These are phyloP conservation scores for Xylaria arbuscula DNA, from an alignment of 2,329 filamentous ascomycete species.

Conservation along the genomic window DNA sequence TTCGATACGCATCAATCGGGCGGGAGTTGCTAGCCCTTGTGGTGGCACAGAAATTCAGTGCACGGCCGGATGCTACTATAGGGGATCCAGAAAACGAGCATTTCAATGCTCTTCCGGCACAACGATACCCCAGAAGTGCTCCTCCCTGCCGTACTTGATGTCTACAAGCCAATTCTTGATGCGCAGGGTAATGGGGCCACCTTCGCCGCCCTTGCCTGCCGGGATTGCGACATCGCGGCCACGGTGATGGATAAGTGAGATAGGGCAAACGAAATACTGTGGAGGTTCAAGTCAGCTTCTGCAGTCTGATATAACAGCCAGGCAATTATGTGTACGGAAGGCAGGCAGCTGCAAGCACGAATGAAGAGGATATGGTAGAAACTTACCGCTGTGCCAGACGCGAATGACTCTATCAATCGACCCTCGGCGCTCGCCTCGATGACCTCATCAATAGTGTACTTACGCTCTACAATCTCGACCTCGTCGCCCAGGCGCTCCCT, in stretches of 20 bases:
- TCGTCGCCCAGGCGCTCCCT: conserved; percentile 69
- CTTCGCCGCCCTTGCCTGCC: conserved; percentile 64
- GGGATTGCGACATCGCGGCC: conserved; percentile 71
- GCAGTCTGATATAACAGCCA: not conserved
- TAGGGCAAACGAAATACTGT: conserved; percentile 76
- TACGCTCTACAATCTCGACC: conserved; percentile 80
- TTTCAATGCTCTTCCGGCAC: conserved; percentile 66
- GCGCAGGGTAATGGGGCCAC: conserved; percentile 66
- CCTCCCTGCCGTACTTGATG: conserved; percentile 78
- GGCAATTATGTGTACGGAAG: not conserved
- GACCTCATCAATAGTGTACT: conserved; percentile 84
- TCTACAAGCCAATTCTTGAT: conserved; percentile 75
- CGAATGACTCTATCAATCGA: conserved; percentile 84
- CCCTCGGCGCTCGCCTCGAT: conserved; percentile 78
- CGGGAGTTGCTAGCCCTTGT: not conserved
- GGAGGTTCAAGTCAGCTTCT: conserved; percentile 26
- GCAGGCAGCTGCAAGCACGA: no score
- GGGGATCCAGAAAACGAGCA: not conserved
- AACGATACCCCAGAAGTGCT: conserved; percentile 77
- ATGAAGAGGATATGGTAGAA: not conserved
- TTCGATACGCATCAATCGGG: conserved; percentile 8
- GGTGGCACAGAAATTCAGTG: conserved; percentile 2
- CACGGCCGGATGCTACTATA: not conserved
- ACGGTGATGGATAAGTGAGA: conserved; percentile 75
- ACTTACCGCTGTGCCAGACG: conserved; percentile 84